Percentiles rank a stretch among this genome's conserved stretches.
Conservation (phyloP, 2,329 filamentous ascomycete species). For the Aspergillus floridensis region DNA sequence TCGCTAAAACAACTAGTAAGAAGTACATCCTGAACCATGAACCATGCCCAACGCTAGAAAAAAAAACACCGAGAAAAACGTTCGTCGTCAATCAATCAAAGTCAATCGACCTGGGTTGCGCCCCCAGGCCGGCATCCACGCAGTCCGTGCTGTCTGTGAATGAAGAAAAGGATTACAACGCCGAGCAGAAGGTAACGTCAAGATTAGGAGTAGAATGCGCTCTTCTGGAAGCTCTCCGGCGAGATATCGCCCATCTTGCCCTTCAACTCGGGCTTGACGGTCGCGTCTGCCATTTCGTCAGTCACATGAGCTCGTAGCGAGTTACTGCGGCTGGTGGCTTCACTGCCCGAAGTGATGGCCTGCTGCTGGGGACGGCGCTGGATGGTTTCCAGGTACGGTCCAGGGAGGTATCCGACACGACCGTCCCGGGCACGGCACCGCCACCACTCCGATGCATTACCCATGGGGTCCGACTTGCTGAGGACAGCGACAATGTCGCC, state of each 20-base stretch:
- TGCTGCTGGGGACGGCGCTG: slow-evolving; percentile 52
- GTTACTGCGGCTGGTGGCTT: slow-evolving; percentile 50
- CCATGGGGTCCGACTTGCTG: slow-evolving; percentile 86
- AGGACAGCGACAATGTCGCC: slow-evolving; percentile 93
- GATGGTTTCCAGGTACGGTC: slow-evolving; percentile 81
- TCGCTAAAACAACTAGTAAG: neutral
- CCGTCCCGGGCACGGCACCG: slow-evolving; percentile 87
- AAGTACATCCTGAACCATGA: too few relatives aligned
- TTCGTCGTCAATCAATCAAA: too few relatives aligned
- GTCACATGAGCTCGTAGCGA: slow-evolving; percentile 48
- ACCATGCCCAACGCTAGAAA: neutral
- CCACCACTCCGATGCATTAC: slow-evolving; percentile 96
- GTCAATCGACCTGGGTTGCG: too few relatives aligned
- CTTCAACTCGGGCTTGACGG: slow-evolving; percentile 48
- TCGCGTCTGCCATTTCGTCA: slow-evolving; percentile 21
- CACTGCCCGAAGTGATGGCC: slow-evolving; percentile 41
- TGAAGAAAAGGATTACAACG: neutral
- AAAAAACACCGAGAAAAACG: neutral
- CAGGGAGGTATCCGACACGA: slow-evolving; percentile 85
- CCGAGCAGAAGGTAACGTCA: neutral
- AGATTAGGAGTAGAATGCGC: slow-evolving; percentile 60
- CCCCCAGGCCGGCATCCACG: too few relatives aligned
- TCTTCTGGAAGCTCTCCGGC: slow-evolving; percentile 70
- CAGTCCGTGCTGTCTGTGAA: neutral
- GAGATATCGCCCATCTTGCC: slow-evolving; percentile 64